Evolutionary conservation across 371 early-diverging fungal genomes (phyloP).

Genomic region (Mucor piriformis): DNA sequence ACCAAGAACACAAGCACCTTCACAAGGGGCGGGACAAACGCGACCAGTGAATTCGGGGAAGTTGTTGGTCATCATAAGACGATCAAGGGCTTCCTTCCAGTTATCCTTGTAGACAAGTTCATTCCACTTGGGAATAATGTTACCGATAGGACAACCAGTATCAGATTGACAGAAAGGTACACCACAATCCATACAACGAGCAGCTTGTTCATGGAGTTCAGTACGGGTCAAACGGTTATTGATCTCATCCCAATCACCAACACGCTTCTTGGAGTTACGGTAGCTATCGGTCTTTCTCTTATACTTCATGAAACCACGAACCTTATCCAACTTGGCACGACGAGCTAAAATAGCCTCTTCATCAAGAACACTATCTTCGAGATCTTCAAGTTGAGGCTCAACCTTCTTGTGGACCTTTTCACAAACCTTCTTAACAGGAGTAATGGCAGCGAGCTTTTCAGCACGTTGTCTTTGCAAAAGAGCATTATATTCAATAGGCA

Average conservation of each 20-base stretch:
- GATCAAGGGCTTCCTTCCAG: constrained; percentile 93
- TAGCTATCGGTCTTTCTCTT: constrained; percentile 85
- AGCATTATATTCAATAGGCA: constrained; percentile 90
- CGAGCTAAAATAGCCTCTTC: constrained; percentile 70
- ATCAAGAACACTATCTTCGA: constrained; percentile 88
- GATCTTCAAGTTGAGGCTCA: constrained; percentile 74
- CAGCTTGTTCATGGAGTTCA: constrained; percentile 90
- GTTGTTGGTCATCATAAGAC: constrained; percentile 95
- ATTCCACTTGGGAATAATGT: constrained; percentile 98
- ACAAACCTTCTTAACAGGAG: constrained; percentile 37
- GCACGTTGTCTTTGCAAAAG: constrained; percentile 74
- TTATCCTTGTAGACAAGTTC: constrained; percentile 92
- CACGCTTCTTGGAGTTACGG: constrained; percentile 81
- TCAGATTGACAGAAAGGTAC: constrained; percentile 97
- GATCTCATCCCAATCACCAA: constrained; percentile 93
- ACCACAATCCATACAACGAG: constrained; percentile 98
- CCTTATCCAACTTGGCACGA: constrained; percentile 71
- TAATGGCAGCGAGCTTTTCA: constrained; percentile 43
- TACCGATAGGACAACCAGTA: constrained; percentile 95
- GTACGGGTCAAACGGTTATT: constrained; percentile 78
- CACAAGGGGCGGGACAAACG: constrained; percentile 91
- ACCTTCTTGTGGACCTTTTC: constrained; percentile 39
- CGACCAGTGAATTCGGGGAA: constrained; percentile 91
- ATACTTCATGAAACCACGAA: constrained; percentile 94
- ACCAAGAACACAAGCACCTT: constrained; percentile 85